A percentile compares a stretch with the other conserved stretches of the same genome.
phyloP scores from a whole-genome alignment of 305 asterid genomes.

The Fraxinus latifolia region DNA sequence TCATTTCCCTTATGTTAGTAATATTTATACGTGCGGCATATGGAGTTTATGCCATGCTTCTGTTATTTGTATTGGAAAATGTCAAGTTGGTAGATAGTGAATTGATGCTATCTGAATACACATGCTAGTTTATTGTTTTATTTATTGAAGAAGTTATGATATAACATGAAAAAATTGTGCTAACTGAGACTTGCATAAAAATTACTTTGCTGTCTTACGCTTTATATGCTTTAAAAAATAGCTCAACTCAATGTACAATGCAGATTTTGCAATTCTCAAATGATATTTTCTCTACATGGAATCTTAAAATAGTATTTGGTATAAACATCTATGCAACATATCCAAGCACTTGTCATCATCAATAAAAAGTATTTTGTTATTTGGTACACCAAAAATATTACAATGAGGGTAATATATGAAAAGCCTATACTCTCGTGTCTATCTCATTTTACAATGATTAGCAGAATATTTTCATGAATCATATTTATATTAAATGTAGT shows the following conservation, averaged over 20 bases:
- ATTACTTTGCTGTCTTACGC: not conserved
- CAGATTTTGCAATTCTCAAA: not conserved
- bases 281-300: not conserved
- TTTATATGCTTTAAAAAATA: conserved; percentile 3
- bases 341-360: not conserved
- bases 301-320: not conserved
- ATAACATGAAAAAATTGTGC: not conserved
- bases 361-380: not conserved
- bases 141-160: conserved; percentile 2
- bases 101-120: not conserved
- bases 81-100: not conserved
- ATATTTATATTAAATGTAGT: not conserved
- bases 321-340: not conserved
- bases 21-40: not conserved
- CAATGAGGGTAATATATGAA: conserved; percentile 5
- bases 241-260: not conserved
- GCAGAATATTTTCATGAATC: not conserved
- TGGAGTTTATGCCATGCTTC: not conserved
- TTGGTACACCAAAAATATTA: not conserved
- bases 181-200: not conserved
- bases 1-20: not conserved
- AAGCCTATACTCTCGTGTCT: not conserved
- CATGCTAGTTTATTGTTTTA: not conserved
- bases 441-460: not conserved
- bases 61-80: conserved; percentile 16